Percentiles rank a stretch among this genome's conserved stretches.
phyloP scores from a whole-genome alignment of 768 basidiomycete species.

The Collybiopsis luxurians region DNA sequence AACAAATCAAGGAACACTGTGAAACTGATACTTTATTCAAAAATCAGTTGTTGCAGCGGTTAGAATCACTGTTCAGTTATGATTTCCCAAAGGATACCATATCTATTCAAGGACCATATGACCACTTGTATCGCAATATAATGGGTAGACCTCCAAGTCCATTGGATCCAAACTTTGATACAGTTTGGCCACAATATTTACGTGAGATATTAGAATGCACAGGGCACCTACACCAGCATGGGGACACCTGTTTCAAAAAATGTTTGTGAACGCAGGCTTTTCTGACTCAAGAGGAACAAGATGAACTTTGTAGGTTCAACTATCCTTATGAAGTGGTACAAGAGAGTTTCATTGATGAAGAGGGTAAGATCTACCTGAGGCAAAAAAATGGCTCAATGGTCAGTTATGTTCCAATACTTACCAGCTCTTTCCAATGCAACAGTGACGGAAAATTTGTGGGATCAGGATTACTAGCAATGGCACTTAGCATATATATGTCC shows the following conservation, averaged over 20 bases:
- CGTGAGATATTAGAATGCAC: background rate
- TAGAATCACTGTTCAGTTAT: background rate
- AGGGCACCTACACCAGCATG: background rate
- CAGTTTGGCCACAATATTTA: background rate
- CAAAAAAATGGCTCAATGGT: slow-evolving; percentile 6
- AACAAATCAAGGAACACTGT: slow-evolving; percentile 8
- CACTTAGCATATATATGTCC: slow-evolving; percentile 8
- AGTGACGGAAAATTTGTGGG: slow-evolving; percentile 14
- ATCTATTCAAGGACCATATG: background rate
- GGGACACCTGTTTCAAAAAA: background rate
- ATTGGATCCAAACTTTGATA: background rate
- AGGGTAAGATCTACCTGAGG: slow-evolving; percentile 12
- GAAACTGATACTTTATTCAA: slow-evolving; percentile 1
- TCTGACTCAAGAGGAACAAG: background rate
- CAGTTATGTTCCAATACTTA: slow-evolving; percentile 7
- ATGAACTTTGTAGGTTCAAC: slow-evolving; percentile 4
- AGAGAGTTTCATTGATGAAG: slow-evolving; percentile 10
- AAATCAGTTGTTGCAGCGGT: background rate
- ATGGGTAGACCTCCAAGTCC: slow-evolving; percentile 11
- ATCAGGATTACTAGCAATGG: slow-evolving; percentile 9
- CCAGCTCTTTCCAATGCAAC: slow-evolving; percentile 12
- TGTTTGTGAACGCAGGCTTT: background rate
- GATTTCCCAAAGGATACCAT: slow-evolving; percentile 8
- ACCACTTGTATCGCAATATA: background rate
- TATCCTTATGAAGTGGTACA: background rate